These are phyloP conservation scores for Sclerotinia trifoliorum DNA, from an alignment of 2,329 filamentous ascomycete species.

Conservation along the genomic window DNA sequence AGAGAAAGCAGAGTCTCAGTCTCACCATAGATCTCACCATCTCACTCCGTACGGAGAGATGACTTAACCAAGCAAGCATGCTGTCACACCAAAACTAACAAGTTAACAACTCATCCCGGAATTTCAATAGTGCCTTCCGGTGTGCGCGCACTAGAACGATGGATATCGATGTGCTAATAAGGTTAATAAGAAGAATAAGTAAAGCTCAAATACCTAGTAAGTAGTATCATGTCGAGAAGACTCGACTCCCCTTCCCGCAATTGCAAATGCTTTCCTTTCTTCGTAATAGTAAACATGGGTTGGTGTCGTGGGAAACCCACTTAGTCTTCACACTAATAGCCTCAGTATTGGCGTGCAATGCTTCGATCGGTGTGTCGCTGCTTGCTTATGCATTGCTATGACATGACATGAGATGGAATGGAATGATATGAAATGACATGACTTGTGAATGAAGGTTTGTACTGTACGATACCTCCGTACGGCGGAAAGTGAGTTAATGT, in stretches of 20 bases:
- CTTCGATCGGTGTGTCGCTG: not conserved
- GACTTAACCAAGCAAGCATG: not conserved
- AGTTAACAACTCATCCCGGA: constrained; percentile 15
- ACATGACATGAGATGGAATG: not conserved
- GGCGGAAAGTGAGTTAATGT: not conserved
- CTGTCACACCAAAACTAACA: not conserved
- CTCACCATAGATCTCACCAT: not conserved
- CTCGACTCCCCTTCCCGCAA: not conserved
- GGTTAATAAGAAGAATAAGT: not conserved
- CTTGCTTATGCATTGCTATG: not conserved
- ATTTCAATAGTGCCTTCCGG: constrained; percentile 3
- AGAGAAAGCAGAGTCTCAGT: not conserved
- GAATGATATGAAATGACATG: not conserved
- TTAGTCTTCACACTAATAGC: constrained; percentile 11
- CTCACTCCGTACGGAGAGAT: not conserved
- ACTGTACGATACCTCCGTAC: too few species aligned
- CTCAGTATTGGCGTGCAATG: constrained; percentile 11
- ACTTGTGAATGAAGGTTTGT: not conserved
- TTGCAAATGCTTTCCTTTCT: not conserved
- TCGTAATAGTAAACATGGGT: not conserved
- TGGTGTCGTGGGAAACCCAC: not conserved
- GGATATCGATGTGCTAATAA: not conserved
- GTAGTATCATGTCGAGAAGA: not conserved
- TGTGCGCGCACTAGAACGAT: not conserved
- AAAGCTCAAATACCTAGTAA: not conserved